A percentile compares a stretch with the other conserved stretches of the same genome.
These are phyloP conservation scores for Fraxinus quadrangulata DNA, from an alignment of 257 asterid species.

Conservation along the genomic window DNA sequence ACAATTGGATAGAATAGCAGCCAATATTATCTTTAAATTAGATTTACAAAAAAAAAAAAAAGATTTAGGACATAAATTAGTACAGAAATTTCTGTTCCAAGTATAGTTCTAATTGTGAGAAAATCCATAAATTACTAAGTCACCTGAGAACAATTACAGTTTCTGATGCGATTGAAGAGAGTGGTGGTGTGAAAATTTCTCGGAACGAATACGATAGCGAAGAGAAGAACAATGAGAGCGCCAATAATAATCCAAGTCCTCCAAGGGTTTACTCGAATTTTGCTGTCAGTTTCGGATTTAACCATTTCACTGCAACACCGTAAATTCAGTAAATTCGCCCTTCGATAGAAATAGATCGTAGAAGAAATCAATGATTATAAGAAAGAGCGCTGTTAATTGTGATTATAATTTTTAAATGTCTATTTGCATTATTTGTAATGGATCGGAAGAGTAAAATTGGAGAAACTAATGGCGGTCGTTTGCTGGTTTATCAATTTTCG, in stretches of 20 bases:
- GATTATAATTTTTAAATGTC: background rate
- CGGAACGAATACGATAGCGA: conserved; percentile 37
- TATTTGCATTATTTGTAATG: background rate
- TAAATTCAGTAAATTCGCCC: background rate
- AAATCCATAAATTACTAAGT: background rate
- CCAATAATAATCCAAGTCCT: conserved; percentile 23
- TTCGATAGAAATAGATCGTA: background rate
- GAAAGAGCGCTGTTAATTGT: background rate
- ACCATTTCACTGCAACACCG: conserved; percentile 31
- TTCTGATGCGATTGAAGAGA: conserved; percentile 28
- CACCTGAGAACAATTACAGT: conserved; percentile 43
- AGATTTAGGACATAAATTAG: background rate
- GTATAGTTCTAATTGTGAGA: background rate
- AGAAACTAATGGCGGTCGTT: background rate
- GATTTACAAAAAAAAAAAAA: background rate
- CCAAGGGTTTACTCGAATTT: conserved; percentile 20
- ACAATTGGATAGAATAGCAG: background rate
- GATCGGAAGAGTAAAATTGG: background rate
- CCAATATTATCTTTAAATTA: background rate
- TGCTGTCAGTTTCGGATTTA: conserved; percentile 27
- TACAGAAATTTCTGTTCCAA: conserved; percentile 1
- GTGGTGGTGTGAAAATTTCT: conserved; percentile 22
- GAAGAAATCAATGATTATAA: background rate
- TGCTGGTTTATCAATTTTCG: background rate
- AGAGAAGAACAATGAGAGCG: conserved; percentile 37